These are phyloP conservation scores for Backusella morwellensis DNA, from an alignment of 192 early-diverging fungal species.

Conservation along the genomic window DNA sequence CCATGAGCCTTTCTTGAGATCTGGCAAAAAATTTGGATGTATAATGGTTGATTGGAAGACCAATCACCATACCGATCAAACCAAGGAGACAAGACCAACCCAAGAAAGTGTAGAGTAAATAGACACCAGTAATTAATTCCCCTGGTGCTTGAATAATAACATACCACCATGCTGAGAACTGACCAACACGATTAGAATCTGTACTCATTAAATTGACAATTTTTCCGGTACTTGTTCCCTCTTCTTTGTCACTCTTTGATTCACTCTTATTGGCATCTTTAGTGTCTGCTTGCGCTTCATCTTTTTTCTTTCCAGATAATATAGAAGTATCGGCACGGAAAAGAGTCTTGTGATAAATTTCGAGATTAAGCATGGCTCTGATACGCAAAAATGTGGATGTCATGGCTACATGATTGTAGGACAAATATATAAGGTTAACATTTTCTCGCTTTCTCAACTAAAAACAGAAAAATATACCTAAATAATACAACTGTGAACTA, in stretches of 20 bases:
- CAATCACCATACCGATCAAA: slow-evolving; percentile 51
- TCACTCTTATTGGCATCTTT: slow-evolving; percentile 31
- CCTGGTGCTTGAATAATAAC: slow-evolving; percentile 55
- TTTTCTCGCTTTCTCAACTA: slow-evolving; percentile 43
- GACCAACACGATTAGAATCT: slow-evolving; percentile 61
- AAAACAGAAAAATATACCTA: neutral
- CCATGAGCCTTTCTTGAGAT: slow-evolving; percentile 56
- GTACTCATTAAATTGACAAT: slow-evolving; percentile 74
- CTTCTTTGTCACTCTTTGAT: slow-evolving; percentile 28
- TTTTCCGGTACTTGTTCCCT: slow-evolving; percentile 47
- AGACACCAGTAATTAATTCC: slow-evolving; percentile 59
- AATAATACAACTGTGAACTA: slow-evolving; percentile 3
- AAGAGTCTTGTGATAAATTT: slow-evolving; percentile 64
- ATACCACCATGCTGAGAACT: slow-evolving; percentile 48
- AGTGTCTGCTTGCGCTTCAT: slow-evolving; percentile 18
- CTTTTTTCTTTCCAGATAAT: neutral
- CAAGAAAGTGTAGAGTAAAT: slow-evolving; percentile 70
- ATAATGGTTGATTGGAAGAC: slow-evolving; percentile 41
- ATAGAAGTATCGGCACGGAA: slow-evolving; percentile 46
- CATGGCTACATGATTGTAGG: neutral
- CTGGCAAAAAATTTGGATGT: slow-evolving; percentile 27
- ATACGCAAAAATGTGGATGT: slow-evolving; percentile 27
- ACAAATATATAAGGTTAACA: slow-evolving; percentile 25
- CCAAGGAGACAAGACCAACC: slow-evolving; percentile 81
- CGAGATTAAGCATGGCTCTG: slow-evolving; percentile 32